These are phyloP conservation scores for Candida frijolesensis DNA, from an alignment of 1,139 yeast species.

Conservation along the genomic window DNA sequence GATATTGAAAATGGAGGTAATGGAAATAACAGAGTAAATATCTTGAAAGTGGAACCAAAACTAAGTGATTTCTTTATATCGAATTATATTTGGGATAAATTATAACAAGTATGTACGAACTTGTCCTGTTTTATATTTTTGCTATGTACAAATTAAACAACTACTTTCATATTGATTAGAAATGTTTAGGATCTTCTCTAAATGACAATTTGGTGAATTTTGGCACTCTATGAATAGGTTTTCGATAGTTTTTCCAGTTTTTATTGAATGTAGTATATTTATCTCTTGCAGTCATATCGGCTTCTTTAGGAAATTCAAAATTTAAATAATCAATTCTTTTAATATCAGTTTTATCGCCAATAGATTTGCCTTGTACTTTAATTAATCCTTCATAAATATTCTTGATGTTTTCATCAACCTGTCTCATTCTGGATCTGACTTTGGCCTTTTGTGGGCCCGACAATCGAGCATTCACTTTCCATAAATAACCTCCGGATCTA, in stretches of 20 bases:
- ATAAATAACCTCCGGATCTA: constrained; percentile 78
- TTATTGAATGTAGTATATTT: constrained; percentile 87
- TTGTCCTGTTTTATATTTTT: no score
- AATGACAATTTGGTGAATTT: constrained; percentile 87
- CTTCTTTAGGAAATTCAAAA: constrained; percentile 70
- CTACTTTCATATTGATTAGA: constrained; percentile 34
- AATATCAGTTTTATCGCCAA: constrained; percentile 48
- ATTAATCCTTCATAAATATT: constrained; percentile 65
- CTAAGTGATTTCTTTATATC: constrained; percentile 66
- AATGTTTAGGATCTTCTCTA: constrained; percentile 79
- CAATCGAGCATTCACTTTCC: constrained; percentile 73
- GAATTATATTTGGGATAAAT: constrained; percentile 71
- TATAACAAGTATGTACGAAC: constrained; percentile 2
- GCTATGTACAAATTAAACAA: neutral
- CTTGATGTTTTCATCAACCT: constrained; percentile 79
- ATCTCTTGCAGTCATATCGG: constrained; percentile 76
- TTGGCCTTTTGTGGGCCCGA: constrained; percentile 81
- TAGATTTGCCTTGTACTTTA: constrained; percentile 17
- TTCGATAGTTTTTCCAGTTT: constrained; percentile 77
- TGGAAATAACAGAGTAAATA: constrained; percentile 48
- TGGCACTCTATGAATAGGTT: constrained; percentile 82
- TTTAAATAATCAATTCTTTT: constrained; percentile 56
- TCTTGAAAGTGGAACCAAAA: constrained; percentile 57
- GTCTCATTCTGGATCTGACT: constrained; percentile 77
- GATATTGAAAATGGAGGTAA: constrained; percentile 18